These are phyloP conservation scores for Phanerodontia chrysosporium DNA, from an alignment of 768 basidiomycete genomes.

Conservation along the genomic window DNA sequence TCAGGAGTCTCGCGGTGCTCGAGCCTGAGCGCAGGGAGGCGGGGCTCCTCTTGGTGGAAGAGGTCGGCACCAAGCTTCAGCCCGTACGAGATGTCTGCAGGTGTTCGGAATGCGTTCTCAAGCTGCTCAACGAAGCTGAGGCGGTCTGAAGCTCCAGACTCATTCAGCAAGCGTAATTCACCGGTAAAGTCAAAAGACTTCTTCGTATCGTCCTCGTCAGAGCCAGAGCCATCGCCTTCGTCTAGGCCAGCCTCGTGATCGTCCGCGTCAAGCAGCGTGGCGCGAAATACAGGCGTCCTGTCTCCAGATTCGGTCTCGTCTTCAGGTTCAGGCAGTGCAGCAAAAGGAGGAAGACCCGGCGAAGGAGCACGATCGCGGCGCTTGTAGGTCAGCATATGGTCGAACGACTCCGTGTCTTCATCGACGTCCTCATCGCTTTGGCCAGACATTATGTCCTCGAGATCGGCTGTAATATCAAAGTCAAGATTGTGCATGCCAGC, in stretches of 20 bases:
- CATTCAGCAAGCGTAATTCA: conserved; percentile 65
- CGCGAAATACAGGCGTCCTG: conserved; percentile 37
- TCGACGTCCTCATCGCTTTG: conserved; percentile 27
- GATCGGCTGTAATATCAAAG: too few relatives aligned
- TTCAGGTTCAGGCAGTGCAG: conserved; percentile 30
- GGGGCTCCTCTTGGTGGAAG: conserved; percentile 47
- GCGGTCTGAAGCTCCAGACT: conserved; percentile 64
- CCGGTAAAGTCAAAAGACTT: conserved; percentile 84
- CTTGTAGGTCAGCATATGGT: conserved; percentile 37
- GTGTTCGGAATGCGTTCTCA: conserved; percentile 75
- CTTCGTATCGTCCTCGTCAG: conserved; percentile 67
- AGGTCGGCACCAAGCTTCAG: conserved; percentile 37
- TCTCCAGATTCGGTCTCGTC: conserved; percentile 12
- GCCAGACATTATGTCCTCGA: too few relatives aligned
- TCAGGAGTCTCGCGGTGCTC: conserved; percentile 14
- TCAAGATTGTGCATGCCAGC: too few relatives aligned
- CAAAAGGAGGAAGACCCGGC: conserved; percentile 40
- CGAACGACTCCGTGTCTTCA: conserved; percentile 20
- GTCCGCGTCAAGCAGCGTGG: conserved; percentile 42
- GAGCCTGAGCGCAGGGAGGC: conserved; percentile 34
- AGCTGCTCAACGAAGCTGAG: conserved; percentile 77
- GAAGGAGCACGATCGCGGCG: conserved; percentile 24
- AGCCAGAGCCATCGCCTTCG: conserved; percentile 38
- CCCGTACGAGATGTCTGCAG: conserved; percentile 60
- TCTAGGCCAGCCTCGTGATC: conserved; percentile 33